These are phyloP conservation scores for Scedosporium aurantiacum DNA, from an alignment of 2,329 filamentous ascomycete genomes.

Conservation along the genomic window DNA sequence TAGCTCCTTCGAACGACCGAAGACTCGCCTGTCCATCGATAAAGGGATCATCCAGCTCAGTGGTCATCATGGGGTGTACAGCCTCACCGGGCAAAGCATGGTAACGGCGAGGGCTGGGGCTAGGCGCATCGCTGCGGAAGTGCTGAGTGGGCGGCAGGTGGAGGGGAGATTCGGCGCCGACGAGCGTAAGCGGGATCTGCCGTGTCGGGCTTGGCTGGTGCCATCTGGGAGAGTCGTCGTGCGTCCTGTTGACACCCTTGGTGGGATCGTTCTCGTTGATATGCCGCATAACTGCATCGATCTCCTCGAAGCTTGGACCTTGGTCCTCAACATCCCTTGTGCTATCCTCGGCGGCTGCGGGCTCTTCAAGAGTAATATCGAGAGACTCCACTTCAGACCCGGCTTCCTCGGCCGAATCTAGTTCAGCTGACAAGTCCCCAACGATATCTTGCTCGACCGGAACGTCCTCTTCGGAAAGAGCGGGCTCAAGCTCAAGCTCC, in stretches of 20 bases:
- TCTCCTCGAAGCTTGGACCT: slow-evolving; percentile 62
- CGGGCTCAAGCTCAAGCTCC: background rate
- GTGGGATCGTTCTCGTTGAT: slow-evolving; percentile 64
- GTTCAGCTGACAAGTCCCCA: slow-evolving; percentile 6
- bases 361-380: slow-evolving; percentile 11
- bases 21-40: slow-evolving; percentile 38
- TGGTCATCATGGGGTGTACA: slow-evolving; percentile 33
- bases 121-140: slow-evolving; percentile 59
- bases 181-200: slow-evolving; percentile 17
- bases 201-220: slow-evolving; percentile 30
- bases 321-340: slow-evolving; percentile 4
- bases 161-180: slow-evolving; percentile 17
- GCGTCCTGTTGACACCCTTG: slow-evolving; percentile 58
- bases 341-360: slow-evolving; percentile 16
- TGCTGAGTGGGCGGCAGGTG: slow-evolving; percentile 31
- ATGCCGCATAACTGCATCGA: slow-evolving; percentile 85
- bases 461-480: background rate
- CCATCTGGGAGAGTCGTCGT: slow-evolving; percentile 33
- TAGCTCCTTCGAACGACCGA: slow-evolving; percentile 40
- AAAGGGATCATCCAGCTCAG: slow-evolving; percentile 53
- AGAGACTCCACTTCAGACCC: slow-evolving; percentile 10
- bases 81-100: slow-evolving; percentile 34
- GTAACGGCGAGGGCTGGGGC: slow-evolving; percentile 49
- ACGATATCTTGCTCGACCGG: background rate
- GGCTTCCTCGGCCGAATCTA: slow-evolving; percentile 2